Conservation (phyloP, 805 yeast genomes). For the Candida arabinofermentans region DNA sequence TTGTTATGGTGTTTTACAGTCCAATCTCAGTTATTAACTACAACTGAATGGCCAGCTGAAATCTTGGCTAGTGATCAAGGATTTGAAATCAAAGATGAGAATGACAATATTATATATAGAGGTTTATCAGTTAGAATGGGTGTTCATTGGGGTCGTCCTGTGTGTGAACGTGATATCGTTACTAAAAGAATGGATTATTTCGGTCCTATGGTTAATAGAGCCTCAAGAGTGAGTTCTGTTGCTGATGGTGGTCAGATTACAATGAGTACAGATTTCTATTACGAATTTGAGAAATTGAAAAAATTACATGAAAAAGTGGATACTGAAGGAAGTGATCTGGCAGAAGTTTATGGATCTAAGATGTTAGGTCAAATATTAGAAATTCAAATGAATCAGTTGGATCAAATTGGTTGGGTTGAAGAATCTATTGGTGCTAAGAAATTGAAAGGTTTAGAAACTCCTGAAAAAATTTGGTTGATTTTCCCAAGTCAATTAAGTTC, state of each 20-base stretch:
- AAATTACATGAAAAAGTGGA: conserved; percentile 41
- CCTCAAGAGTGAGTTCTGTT: conserved; percentile 87
- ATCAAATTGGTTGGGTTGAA: conserved; percentile 64
- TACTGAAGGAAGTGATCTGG: conserved; percentile 27
- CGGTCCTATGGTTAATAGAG: conserved; percentile 97
- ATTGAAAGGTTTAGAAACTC: conserved; percentile 90
- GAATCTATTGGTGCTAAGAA: conserved; percentile 80
- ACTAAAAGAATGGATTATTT: conserved; percentile 98
- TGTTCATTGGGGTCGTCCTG: conserved; percentile 96
- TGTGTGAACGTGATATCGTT: conserved; percentile 89
- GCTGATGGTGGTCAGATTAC: conserved; percentile 99
- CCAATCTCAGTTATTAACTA: conserved; percentile 70
- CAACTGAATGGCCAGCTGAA: conserved; percentile 95
- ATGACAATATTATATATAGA: conserved; percentile 60
- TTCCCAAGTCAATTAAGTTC: conserved; percentile 65
- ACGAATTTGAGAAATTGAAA: conserved; percentile 61
- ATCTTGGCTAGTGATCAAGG: conserved; percentile 83
- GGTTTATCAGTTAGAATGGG: conserved; percentile 98
- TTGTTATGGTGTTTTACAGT: conserved; percentile 92
- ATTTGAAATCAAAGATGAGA: conserved; percentile 64
- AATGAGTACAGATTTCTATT: conserved; percentile 74
- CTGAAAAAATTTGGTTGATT: conserved; percentile 76
- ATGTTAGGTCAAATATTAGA: conserved; percentile 42
- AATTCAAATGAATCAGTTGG: conserved; percentile 59
- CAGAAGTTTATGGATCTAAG: conserved; percentile 41